Conservation (phyloP, 371 early-diverging fungal genomes). For the Circinella umbellata region DNA sequence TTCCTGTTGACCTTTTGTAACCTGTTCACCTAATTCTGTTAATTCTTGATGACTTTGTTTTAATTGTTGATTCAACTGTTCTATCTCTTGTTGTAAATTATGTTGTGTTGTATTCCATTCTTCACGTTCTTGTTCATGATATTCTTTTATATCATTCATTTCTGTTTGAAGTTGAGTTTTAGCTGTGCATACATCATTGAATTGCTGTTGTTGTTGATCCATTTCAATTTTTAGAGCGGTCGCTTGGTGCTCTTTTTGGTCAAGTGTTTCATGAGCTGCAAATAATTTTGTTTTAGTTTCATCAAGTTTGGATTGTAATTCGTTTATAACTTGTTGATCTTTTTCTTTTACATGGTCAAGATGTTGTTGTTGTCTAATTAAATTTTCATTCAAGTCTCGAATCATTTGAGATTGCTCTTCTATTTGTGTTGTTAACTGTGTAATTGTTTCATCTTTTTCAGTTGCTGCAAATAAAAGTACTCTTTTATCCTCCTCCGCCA, state of each 20-base stretch:
- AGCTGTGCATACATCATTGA: conserved; percentile 4
- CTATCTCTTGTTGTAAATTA: conserved; percentile 16
- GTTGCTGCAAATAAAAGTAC: conserved; percentile 11
- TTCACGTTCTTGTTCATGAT: conserved; percentile 11
- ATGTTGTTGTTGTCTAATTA: conserved; percentile 10
- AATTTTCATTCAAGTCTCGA: conserved; percentile 11
- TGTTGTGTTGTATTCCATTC: conserved; percentile 8
- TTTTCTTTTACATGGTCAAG: conserved; percentile 9
- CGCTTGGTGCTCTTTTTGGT: conserved; percentile 7
- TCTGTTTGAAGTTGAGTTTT: conserved; percentile 14
- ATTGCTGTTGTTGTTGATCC: neutral
- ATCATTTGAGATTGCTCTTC: conserved; percentile 13
- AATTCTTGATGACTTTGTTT: conserved; percentile 12
- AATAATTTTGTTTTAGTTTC: conserved; percentile 5
- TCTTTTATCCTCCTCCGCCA: conserved; percentile 5
- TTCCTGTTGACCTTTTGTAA: conserved; percentile 13
- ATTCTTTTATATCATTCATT: conserved; percentile 12
- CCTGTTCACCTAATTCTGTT: conserved; percentile 9
- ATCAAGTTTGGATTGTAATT: conserved; percentile 14
- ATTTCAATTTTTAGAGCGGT: conserved; percentile 10
- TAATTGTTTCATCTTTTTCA: conserved; percentile 28
- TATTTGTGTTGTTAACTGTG: conserved; percentile 11
- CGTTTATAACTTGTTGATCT: conserved; percentile 7
- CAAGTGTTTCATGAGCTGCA: conserved; percentile 13
- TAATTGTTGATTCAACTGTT: conserved; percentile 11